Conservation (phyloP, 2,329 filamentous ascomycete genomes). For the Talaromyces amestolkiae region DNA sequence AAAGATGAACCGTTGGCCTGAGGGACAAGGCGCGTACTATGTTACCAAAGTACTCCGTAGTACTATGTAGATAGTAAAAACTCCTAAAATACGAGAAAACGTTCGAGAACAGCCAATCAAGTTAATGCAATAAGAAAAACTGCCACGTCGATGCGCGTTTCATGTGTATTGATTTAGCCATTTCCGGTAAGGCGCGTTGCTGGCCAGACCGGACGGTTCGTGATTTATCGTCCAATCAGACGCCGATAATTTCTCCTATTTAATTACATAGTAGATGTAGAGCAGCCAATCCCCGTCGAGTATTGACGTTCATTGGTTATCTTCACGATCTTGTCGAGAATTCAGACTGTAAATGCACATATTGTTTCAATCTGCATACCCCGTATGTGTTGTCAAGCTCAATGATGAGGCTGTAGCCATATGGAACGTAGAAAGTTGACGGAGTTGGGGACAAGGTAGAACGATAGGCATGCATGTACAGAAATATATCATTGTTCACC, state of each 20-base stretch:
- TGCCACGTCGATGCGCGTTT: constrained; percentile 7
- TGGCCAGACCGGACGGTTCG: not conserved
- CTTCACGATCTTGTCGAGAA: not conserved
- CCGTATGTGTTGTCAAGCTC: not conserved
- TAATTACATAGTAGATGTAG: not conserved
- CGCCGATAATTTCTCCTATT: not conserved
- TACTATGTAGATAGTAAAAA: too few relatives aligned
- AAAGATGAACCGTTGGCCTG: not conserved
- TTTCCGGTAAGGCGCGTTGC: constrained; percentile 3
- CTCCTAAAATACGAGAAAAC: too few relatives aligned
- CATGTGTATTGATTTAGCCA: constrained; percentile 10
- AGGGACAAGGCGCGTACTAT: not conserved
- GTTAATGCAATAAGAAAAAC: too few relatives aligned
- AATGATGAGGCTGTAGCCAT: not conserved
- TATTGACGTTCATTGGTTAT: not conserved
- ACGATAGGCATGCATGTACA: too few relatives aligned
- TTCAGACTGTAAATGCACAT: not conserved
- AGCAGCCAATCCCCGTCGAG: not conserved
- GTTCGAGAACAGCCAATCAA: too few relatives aligned
- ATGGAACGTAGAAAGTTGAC: too few relatives aligned
- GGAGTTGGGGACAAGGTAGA: too few relatives aligned
- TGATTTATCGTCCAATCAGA: constrained; percentile 2
- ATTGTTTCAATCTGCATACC: not conserved
- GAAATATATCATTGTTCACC: too few relatives aligned
- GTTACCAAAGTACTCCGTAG: too few relatives aligned